These are phyloP conservation scores for Fusarium verticillioides DNA, from an alignment of 2,329 filamentous ascomycete species.

Conservation along the genomic window DNA sequence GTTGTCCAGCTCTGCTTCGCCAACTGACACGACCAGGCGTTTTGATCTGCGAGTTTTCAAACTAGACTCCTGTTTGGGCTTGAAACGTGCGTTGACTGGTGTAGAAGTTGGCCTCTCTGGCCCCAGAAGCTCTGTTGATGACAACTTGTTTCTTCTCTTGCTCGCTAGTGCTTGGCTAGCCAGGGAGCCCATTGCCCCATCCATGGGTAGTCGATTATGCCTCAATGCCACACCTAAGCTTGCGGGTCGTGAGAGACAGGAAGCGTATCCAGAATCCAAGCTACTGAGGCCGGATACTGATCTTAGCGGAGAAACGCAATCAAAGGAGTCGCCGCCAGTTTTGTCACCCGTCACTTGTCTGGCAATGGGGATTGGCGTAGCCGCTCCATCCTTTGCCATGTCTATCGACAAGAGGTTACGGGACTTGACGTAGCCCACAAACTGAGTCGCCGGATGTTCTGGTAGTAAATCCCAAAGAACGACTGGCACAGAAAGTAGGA, in stretches of 20 bases:
- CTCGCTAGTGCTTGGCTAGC: conserved; percentile 27
- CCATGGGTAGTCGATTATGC: conserved; percentile 30
- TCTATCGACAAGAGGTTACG: conserved; percentile 36
- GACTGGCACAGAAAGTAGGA: conserved; percentile 43
- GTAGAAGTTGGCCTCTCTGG: conserved; percentile 28
- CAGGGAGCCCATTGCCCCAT: conserved; percentile 25
- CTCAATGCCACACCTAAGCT: conserved; percentile 30
- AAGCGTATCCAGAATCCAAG: conserved; percentile 44
- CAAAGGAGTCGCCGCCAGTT: conserved; percentile 16
- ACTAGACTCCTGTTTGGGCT: conserved; percentile 5
- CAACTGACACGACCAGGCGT: conserved; percentile 28
- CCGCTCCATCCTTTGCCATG: conserved; percentile 10
- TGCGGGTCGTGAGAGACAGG: conserved; percentile 37
- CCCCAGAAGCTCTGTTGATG: conserved; percentile 32
- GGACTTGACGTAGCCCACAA: conserved; percentile 44
- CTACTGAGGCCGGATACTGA: conserved; percentile 40
- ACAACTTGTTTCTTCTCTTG: conserved; percentile 33
- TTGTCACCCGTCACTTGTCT: conserved; percentile 23
- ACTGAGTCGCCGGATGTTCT: conserved; percentile 43
- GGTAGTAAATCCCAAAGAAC: conserved; percentile 42
- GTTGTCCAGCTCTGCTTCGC: conserved; percentile 32
- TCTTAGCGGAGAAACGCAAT: conserved; percentile 35
- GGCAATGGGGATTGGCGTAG: conserved; percentile 41
- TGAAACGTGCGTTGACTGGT: neutral
- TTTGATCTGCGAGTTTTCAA: conserved; percentile 7